A percentile compares a stretch with the other conserved stretches of the same genome.
Evolutionary conservation across 2,329 filamentous ascomycete genomes (phyloP).

Genomic region (Microdochium nivale): DNA sequence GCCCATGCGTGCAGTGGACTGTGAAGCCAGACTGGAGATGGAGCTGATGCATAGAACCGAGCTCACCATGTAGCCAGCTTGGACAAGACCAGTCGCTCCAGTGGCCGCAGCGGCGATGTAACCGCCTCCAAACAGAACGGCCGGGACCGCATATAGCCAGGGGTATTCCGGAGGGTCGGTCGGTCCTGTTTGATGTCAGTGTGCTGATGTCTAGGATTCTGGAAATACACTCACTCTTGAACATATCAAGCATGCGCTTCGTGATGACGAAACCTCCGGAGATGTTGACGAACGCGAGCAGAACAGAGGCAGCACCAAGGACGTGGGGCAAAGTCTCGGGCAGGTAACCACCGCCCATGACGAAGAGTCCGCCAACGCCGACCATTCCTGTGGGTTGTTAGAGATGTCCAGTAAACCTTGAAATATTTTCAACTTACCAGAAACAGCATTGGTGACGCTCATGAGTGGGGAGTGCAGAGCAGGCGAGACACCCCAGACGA

Average conservation of each 20-base stretch:
- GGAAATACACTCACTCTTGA: conserved; percentile 48
- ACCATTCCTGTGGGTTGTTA: conserved; percentile 56
- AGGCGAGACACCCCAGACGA: conserved; percentile 78
- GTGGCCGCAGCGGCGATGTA: conserved; percentile 74
- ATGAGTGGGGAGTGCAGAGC: conserved; percentile 83
- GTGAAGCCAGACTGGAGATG: conserved; percentile 71
- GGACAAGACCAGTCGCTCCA: conserved; percentile 74
- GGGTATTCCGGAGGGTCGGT: conserved; percentile 84
- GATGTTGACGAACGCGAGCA: conserved; percentile 82
- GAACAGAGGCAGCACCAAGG: conserved; percentile 71
- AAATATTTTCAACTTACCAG: conserved; percentile 34
- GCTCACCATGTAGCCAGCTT: conserved; percentile 80
- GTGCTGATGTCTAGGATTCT: conserved; percentile 7
- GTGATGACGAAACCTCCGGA: conserved; percentile 86
- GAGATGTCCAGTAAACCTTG: background rate
- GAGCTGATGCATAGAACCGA: conserved; percentile 80
- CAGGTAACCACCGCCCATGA: conserved; percentile 74
- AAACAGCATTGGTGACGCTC: conserved; percentile 91
- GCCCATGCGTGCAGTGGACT: conserved; percentile 73
- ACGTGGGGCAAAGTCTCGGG: conserved; percentile 71
- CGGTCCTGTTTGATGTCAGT: conserved; percentile 39
- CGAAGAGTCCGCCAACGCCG: conserved; percentile 78
- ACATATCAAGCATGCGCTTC: conserved; percentile 91
- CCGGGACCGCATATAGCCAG: conserved; percentile 77
- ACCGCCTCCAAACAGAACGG: conserved; percentile 68